Conservation (phyloP, 2,329 filamentous ascomycete genomes). For the Huntiella savannae region DNA sequence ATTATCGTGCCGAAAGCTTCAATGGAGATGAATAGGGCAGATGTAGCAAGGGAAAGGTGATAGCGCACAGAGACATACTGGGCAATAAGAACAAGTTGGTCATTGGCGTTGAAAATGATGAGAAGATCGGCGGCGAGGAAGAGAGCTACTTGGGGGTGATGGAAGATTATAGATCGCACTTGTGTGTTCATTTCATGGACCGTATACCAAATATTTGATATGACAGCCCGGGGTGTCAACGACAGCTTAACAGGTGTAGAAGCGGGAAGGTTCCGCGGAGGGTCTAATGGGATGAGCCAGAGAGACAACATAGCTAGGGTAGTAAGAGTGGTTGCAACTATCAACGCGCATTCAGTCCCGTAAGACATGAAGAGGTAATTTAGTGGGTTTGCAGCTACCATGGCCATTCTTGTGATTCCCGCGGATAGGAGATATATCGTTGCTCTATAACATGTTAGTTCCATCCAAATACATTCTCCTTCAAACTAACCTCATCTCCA, state of each 20-base stretch:
- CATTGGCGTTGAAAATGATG: not conserved
- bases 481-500: constrained; percentile 1
- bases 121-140: constrained; percentile 1
- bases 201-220: not conserved
- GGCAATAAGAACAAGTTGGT: constrained; percentile 10
- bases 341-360: constrained; percentile 4
- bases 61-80: constrained; percentile 15
- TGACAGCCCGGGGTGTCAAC: constrained; percentile 1
- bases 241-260: not conserved
- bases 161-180: not conserved
- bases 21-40: constrained; percentile 1
- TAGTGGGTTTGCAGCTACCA: constrained; percentile 12
- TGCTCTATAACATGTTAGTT: constrained; percentile 1
- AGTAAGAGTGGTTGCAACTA: not conserved
- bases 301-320: constrained; percentile 1
- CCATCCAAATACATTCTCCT: not conserved
- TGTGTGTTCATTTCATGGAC: not conserved
- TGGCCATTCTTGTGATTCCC: constrained; percentile 1
- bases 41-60: constrained; percentile 9
- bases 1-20: not conserved
- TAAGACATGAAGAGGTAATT: constrained; percentile 10
- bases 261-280: not conserved
- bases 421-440: constrained; percentile 10
- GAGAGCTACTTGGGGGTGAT: constrained; percentile 3
- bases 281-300: constrained; percentile 9